Evolutionary conservation across 495 filamentous ascomycete species (phyloP).

Genomic region (Penicillium ochrochloron): DNA sequence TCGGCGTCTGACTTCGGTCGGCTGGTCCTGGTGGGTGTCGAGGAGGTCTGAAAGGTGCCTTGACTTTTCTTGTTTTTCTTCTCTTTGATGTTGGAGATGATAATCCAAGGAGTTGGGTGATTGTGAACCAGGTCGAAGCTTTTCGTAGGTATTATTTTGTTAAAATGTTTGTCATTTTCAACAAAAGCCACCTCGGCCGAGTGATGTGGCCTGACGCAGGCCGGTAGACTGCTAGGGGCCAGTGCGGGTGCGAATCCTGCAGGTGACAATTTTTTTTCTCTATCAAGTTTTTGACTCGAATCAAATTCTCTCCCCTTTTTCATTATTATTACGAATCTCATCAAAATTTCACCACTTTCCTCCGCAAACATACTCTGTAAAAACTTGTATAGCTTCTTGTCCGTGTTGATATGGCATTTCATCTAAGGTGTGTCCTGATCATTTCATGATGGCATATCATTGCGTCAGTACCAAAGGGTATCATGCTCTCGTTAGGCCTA

Average conservation of each 20-base stretch:
- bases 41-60: constrained; percentile 70
- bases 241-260: no score
- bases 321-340: background rate
- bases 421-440: background rate
- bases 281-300: no score
- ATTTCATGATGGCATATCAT: background rate
- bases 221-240: no score
- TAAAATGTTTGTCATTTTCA: no score
- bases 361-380: background rate
- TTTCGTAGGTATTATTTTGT: no score
- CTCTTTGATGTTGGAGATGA: constrained; percentile 21
- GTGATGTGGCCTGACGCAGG: no score
- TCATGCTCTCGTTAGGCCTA: background rate
- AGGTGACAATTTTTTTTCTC: no score
- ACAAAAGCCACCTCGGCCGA: no score
- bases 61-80: constrained; percentile 29
- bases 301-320: background rate
- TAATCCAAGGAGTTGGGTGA: background rate
- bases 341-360: no score
- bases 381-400: background rate
- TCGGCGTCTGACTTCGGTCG: constrained; percentile 66
- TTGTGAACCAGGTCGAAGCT: background rate
- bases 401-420: background rate
- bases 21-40: constrained; percentile 66
- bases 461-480: constrained; percentile 1